phyloP scores from a whole-genome alignment of 768 basidiomycete species.

The Obba rivulosa region DNA sequence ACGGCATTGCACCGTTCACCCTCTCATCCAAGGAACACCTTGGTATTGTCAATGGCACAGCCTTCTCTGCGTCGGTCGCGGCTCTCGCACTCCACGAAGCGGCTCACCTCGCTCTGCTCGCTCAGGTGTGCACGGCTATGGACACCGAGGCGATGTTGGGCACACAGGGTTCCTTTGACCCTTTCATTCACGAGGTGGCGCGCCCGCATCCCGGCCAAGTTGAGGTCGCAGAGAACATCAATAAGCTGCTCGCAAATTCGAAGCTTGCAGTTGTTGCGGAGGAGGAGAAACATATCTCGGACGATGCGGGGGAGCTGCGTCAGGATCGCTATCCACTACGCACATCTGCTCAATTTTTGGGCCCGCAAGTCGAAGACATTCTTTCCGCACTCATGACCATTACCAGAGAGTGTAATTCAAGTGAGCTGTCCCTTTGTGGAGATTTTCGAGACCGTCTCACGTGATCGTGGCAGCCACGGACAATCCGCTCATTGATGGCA shows the following conservation, averaged over 20 bases:
- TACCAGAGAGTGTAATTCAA: conserved; percentile 76
- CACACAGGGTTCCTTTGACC: conserved; percentile 64
- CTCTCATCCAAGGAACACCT: conserved; percentile 75
- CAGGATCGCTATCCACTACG: conserved; percentile 77
- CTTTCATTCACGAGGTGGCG: conserved; percentile 69
- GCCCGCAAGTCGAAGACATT: conserved; percentile 80
- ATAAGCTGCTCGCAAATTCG: conserved; percentile 62
- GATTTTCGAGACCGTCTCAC: not conserved
- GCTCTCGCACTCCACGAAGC: conserved; percentile 69
- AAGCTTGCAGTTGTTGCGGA: conserved; percentile 57
- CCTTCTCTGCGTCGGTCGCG: conserved; percentile 74
- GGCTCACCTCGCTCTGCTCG: conserved; percentile 60
- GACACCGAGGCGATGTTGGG: conserved; percentile 79
- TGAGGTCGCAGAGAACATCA: conserved; percentile 65
- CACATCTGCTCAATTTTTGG: conserved; percentile 78
- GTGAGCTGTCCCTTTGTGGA: conserved; percentile 37
- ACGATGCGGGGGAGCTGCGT: conserved; percentile 67
- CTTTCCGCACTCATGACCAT: conserved; percentile 57
- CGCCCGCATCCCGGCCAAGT: conserved; percentile 86
- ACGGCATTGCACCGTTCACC: conserved; percentile 57
- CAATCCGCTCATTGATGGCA: conserved; percentile 74
- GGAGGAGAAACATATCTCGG: conserved; percentile 63
- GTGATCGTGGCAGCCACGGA: conserved; percentile 65
- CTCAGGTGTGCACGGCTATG: conserved; percentile 75
- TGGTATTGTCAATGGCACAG: conserved; percentile 80